A percentile compares a stretch with the other conserved stretches of the same genome.
Conservation (phyloP, 2,329 filamentous ascomycete species). For the Exophiala mesophila region DNA sequence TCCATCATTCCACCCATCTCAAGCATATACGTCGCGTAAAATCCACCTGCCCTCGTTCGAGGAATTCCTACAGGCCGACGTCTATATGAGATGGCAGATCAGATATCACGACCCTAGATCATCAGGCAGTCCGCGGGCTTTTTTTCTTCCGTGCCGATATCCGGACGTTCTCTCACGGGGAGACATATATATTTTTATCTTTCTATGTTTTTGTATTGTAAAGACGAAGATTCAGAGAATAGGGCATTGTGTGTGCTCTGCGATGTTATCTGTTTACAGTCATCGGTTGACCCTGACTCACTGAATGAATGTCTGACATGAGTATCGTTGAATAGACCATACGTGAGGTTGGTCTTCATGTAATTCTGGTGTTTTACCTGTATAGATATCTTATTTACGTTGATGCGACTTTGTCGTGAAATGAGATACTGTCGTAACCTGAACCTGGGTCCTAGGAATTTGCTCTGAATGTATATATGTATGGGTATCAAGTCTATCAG, state of each 20-base stretch:
- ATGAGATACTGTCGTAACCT: no score
- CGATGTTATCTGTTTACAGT: no score
- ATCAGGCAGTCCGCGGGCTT: slow-evolving; percentile 27
- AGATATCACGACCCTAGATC: slow-evolving; percentile 25
- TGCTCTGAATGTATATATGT: background rate
- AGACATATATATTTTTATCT: slow-evolving; percentile 9
- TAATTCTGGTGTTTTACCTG: no score
- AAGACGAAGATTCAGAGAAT: no score
- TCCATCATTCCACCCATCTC: slow-evolving; percentile 27
- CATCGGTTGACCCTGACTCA: no score
- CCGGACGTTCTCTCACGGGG: slow-evolving; percentile 28
- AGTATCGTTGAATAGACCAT: no score
- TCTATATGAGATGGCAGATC: slow-evolving; percentile 49
- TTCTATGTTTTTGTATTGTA: background rate
- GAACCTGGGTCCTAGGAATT: no score
- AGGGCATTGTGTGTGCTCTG: no score
- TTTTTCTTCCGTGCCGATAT: slow-evolving; percentile 15
- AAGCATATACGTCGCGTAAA: slow-evolving; percentile 34
- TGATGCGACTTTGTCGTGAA: no score
- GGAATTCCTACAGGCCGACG: slow-evolving; percentile 34
- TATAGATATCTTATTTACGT: no score
- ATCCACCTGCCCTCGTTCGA: slow-evolving; percentile 12
- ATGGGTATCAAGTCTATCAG: slow-evolving; percentile 7
- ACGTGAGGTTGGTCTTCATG: no score
- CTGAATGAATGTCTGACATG: no score